Conservation (phyloP, 352 stramenopile genomes). For the Phytophthora tubulina region DNA sequence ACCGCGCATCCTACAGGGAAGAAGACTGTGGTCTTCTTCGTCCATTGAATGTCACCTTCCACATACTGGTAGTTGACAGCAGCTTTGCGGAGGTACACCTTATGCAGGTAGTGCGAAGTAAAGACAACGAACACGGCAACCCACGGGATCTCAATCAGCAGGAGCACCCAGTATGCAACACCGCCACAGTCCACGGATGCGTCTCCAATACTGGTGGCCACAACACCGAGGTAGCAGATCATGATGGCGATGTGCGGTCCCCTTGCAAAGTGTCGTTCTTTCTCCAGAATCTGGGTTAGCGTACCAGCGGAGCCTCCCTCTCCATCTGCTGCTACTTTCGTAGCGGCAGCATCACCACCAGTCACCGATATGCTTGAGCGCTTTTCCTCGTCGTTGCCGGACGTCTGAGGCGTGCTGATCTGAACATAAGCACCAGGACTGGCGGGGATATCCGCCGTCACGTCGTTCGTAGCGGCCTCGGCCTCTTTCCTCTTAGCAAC, state of each 20-base stretch:
- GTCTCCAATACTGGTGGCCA: slow-evolving; percentile 41
- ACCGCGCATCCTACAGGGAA: slow-evolving; percentile 53
- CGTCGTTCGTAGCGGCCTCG: slow-evolving; percentile 11
- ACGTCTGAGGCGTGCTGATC: slow-evolving; percentile 23
- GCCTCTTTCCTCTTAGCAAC: slow-evolving; percentile 39
- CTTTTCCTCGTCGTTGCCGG: slow-evolving; percentile 28
- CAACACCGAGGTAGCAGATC: slow-evolving; percentile 56
- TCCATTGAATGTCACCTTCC: slow-evolving; percentile 59
- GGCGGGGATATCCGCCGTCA: background rate
- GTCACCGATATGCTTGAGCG: slow-evolving; percentile 17
- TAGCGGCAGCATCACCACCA: background rate
- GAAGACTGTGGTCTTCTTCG: slow-evolving; percentile 48
- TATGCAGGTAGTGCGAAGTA: slow-evolving; percentile 39
- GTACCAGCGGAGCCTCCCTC: slow-evolving; percentile 7
- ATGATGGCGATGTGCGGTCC: slow-evolving; percentile 49
- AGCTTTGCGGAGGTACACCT: slow-evolving; percentile 52
- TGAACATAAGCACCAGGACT: slow-evolving; percentile 35
- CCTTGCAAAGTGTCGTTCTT: slow-evolving; percentile 52
- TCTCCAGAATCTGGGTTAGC: slow-evolving; percentile 42
- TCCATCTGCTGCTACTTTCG: slow-evolving; percentile 4
- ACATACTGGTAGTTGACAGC: slow-evolving; percentile 51
- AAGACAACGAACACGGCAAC: slow-evolving; percentile 54
- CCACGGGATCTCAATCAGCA: slow-evolving; percentile 66
- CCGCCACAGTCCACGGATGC: slow-evolving; percentile 45
- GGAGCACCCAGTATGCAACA: slow-evolving; percentile 61